Evolutionary conservation across 371 early-diverging fungal genomes (phyloP), one percentile per base, ranked within the genome.

Genomic region (Syncephalastrum monosporum): DNA sequence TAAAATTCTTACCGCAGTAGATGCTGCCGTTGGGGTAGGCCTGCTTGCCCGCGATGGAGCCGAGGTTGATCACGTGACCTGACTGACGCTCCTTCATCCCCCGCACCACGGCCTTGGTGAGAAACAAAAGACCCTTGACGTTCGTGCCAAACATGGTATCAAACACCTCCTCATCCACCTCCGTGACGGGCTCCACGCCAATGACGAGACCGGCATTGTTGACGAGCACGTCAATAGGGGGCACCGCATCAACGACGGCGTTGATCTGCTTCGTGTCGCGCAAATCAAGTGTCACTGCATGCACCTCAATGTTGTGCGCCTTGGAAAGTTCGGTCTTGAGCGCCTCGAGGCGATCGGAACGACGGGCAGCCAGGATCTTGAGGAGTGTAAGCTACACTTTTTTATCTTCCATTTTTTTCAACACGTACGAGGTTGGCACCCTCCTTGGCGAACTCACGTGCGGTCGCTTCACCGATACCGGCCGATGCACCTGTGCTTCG

Each of bases 121-220:
- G 85, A 52, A 83, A 85, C 10, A 90, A 64, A 0, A 90, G 71
- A 1, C 92, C 96, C 67, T 95, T 94, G 61, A 96, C 86, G 65
- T 97, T 97, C 45, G 95, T 95, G 53, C 91, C 89, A 44, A 97
- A 62, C 87, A 95, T 90, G 49, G 83, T 77, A 62, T 96, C 90
- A 62, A 91, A 79, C 10, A 77, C 86, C 1, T 84, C 81, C 27
- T 77, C 79, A 5, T 75, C 59, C 4, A 90, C 82, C 4, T 82
- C 78, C 42, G 76, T 83, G 19, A 96, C 65, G 19, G 79, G 83
- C 61, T 95, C 94, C 17, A 91, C 50, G 6, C 97, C 97, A 60
- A 92, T 68, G 7, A 91, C 95, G 49, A 95, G 67, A 8, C 85
- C 84, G 6, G 86, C 88, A 56, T 87, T 87, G 60, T 87, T 79